These are phyloP conservation scores for Caloboletus firmus DNA, from an alignment of 1,284 basidiomycete genomes.

Conservation along the genomic window DNA sequence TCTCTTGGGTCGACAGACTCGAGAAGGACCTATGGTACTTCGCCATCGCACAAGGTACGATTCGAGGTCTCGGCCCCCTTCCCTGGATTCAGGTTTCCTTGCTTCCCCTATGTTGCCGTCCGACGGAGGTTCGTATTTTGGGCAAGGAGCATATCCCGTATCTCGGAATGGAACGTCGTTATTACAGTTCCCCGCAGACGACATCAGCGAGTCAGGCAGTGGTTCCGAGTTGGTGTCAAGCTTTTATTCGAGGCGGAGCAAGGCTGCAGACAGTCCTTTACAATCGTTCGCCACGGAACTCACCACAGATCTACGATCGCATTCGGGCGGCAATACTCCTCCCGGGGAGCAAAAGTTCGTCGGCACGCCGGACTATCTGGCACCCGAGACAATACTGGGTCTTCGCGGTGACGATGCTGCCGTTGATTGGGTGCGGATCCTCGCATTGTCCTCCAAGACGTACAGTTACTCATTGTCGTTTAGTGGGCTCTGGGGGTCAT, in stretches of 20 bases:
- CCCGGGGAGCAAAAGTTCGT: slow-evolving; percentile 91
- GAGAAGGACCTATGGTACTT: slow-evolving; percentile 64
- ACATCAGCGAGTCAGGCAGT: slow-evolving; percentile 75
- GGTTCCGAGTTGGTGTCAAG: slow-evolving; percentile 76
- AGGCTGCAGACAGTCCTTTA: slow-evolving; percentile 68
- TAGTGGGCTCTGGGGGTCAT: slow-evolving; percentile 98
- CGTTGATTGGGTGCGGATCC: slow-evolving; percentile 87
- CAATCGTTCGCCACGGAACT: slow-evolving; percentile 81
- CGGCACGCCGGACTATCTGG: slow-evolving; percentile 95
- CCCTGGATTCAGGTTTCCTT: slow-evolving; percentile 80
- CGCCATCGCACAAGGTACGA: slow-evolving; percentile 58
- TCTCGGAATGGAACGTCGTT: slow-evolving; percentile 61
- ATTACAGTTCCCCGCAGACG: slow-evolving; percentile 71
- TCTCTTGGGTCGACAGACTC: slow-evolving; percentile 93
- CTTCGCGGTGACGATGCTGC: slow-evolving; percentile 93
- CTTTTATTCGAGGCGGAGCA: slow-evolving; percentile 57
- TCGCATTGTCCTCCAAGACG: slow-evolving; percentile 5
- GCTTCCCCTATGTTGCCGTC: slow-evolving; percentile 68
- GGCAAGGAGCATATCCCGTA: slow-evolving; percentile 56
- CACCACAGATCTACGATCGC: slow-evolving; percentile 75
- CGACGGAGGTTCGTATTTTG: slow-evolving; percentile 82
- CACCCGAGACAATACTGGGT: slow-evolving; percentile 95
- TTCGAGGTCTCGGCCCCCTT: slow-evolving; percentile 73
- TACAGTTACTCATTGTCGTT: slow-evolving; percentile 18
- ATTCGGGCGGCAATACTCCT: slow-evolving; percentile 63